Evolutionary conservation across 371 early-diverging fungal species (phyloP), one percentile per base, ranked within the genome.

Genomic region (Actinomortierella ambigua): DNA sequence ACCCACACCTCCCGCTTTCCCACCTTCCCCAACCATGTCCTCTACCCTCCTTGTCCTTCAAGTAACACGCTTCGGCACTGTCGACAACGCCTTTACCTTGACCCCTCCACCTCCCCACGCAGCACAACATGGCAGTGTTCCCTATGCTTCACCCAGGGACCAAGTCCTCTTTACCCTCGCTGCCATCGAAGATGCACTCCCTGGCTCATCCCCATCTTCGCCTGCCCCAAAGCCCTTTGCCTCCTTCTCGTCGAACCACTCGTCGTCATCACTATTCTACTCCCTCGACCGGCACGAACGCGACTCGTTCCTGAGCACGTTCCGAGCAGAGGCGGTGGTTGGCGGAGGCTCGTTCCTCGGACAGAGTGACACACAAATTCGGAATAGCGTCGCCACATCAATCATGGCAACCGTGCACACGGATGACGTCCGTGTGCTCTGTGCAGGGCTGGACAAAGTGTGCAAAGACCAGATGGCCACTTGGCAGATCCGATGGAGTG

Each of bases 11-110:
- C 23, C 14, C 28, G 27, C 24, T 14, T 34, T 22, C 41, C 14
- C 3, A 40, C 41, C 34, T n/a, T n/a, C 34, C 14, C 14, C 34
- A 8, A 17, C 22, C 53, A 53, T 9, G 22, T 5, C 11, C 43
- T 1, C 34, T 39, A 39, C 20, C 22, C 28, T 65, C 0, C 59
- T 71, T 20, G 28, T 71, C 27, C 57, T 71, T 7, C 73, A 71
- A 15, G 63, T 66, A 20, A 71, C 73, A 13, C 63, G 60, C 14
- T 71, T 71, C 28, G 71, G 71, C 23, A 71, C 59, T 1, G 40
- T 71, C 41, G 73, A 71, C 34, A 66, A 66, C 42, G 63, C 66
- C 51, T 63, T 61, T 49, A 46, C 60, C 27, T 34, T 34, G 34
- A 34, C 34, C 11, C 34, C 34, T 34, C 34, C 34, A 6, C 34